Evolutionary conservation across 2,329 filamentous ascomycete species (phyloP), one percentile per base, ranked within the genome.

Genomic region (Bipolaris sorokiniana): DNA sequence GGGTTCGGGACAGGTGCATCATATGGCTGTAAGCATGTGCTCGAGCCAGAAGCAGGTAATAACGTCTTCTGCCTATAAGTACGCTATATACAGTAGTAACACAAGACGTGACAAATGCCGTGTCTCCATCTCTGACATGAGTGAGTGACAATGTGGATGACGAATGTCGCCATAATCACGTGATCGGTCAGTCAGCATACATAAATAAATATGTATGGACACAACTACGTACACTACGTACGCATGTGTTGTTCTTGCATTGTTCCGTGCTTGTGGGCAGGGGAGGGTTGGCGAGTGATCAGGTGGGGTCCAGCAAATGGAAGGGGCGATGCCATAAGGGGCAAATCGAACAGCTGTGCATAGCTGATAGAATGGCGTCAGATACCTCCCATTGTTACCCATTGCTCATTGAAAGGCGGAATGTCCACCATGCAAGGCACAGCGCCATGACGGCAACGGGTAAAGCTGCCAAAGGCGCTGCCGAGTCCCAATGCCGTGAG

Each of bases 181-280:
- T 51, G 40, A 36, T 31, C 36, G 48, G 42, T 33, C 38, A 48
- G 38, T 20, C n/a, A 47, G 26, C 50, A 37, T 38, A 44, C 42
- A 28, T 3, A 26, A 7, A 6, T 26, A 26, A 7, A 7, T 1
- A 28, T 28, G 2, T 28, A 28, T 4, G 26, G 10, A 28, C 26
- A 28, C 9, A 16, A 45, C 41, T 15, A 34, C 15, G 22, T 37
- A 7, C 5, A 7, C n/a, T 26, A 7, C 23, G 22, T 23, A 37
- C 18, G 45, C 45, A 48, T 57, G 54, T 40, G 54, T 46, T 57
- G 54, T 57, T 57, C 45, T 54, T 57, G 50, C 33, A 38, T 42
- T 54, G 50, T 48, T 47, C 50, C 53, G 54, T 48, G 33, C 45
- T 37, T 44, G 20, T 34, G 47, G 50, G 33, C 45, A 49, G 34